A percentile compares a stretch with the other conserved stretches of the same genome.
phyloP scores from a whole-genome alignment of 768 basidiomycete genomes.

The Lactarius indigo region DNA sequence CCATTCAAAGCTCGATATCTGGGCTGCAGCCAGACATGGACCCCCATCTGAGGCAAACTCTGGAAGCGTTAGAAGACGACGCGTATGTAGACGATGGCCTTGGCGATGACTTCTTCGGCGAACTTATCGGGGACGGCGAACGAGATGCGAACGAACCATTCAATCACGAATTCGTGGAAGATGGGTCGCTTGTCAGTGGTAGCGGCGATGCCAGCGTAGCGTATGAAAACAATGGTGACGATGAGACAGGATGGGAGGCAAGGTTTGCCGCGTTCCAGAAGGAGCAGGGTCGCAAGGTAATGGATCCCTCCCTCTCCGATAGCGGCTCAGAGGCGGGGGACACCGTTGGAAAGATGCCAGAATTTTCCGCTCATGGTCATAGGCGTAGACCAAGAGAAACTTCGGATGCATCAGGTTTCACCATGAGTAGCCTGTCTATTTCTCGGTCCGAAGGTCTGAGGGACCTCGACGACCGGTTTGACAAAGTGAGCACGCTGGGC shows the following conservation, averaged over 20 bases:
- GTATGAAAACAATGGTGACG: constrained; percentile 32
- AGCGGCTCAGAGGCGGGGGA: constrained; percentile 72
- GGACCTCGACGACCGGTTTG: constrained; percentile 89
- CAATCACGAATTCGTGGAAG: constrained; percentile 65
- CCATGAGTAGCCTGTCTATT: constrained; percentile 97
- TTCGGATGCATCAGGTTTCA: constrained; percentile 89
- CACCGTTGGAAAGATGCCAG: constrained; percentile 72
- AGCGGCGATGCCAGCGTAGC: constrained; percentile 29
- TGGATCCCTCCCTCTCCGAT: constrained; percentile 38
- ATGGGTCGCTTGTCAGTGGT: constrained; percentile 38
- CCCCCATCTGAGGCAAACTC: constrained; percentile 84
- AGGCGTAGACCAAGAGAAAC: constrained; percentile 68
- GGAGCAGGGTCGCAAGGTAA: constrained; percentile 28
- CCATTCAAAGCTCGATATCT: constrained; percentile 75
- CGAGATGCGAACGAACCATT: constrained; percentile 55
- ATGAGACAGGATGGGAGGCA: constrained; percentile 66
- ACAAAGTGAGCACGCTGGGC: constrained; percentile 57
- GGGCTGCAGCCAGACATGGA: constrained; percentile 97
- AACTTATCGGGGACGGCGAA: constrained; percentile 71
- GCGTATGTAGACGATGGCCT: constrained; percentile 81
- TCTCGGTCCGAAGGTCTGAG: constrained; percentile 86
- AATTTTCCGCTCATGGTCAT: constrained; percentile 75
- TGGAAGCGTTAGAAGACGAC: constrained; percentile 95
- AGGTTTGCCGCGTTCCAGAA: constrained; percentile 78
- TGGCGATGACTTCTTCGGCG: constrained; percentile 73